Evolutionary conservation across 78 protist genomes (phyloP).

Genomic region (Tieghemostelium lacteum): DNA sequence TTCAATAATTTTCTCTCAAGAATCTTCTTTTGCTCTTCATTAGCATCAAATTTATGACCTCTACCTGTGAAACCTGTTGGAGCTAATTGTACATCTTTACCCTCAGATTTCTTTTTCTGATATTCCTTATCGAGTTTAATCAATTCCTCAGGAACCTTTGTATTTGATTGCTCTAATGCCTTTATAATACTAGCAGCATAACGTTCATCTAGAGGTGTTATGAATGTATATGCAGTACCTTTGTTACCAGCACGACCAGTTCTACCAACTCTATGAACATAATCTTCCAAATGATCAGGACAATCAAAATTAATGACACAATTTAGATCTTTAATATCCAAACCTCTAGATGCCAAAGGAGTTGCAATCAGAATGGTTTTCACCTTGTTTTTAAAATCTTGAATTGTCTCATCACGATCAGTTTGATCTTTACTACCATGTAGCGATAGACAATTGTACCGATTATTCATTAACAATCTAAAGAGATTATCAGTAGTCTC

Average conservation of each 20-base stretch:
- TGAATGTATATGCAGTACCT: conserved; percentile 95
- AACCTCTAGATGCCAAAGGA: conserved; percentile 98
- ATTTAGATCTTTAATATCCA: conserved; percentile 94
- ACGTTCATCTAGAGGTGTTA: conserved; percentile 87
- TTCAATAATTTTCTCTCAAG: conserved; percentile 53
- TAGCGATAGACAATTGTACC: conserved; percentile 88
- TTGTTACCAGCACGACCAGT: conserved; percentile 97
- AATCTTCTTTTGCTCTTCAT: conserved; percentile 33
- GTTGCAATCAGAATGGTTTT: conserved; percentile 95
- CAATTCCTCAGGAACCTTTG: conserved; percentile 75
- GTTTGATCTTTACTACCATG: conserved; percentile 98
- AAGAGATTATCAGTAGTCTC: conserved; percentile 91
- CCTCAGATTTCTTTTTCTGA: conserved; percentile 23
- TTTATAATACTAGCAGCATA: conserved; percentile 81
- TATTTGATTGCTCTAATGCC: conserved; percentile 82
- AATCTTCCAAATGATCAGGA: conserved; percentile 98
- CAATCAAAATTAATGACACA: conserved; percentile 95
- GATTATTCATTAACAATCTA: conserved; percentile 45
- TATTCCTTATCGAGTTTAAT: conserved; percentile 15
- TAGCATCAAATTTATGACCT: conserved; percentile 87
- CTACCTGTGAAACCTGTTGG: conserved; percentile 83
- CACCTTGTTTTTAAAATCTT: conserved; percentile 88
- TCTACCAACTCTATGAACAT: conserved; percentile 98
- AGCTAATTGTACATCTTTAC: conserved; percentile 54
- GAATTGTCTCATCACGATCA: conserved; percentile 94